These are phyloP conservation scores for Pseudofabraea citricarpa DNA, from an alignment of 2,329 filamentous ascomycete genomes.

Conservation along the genomic window DNA sequence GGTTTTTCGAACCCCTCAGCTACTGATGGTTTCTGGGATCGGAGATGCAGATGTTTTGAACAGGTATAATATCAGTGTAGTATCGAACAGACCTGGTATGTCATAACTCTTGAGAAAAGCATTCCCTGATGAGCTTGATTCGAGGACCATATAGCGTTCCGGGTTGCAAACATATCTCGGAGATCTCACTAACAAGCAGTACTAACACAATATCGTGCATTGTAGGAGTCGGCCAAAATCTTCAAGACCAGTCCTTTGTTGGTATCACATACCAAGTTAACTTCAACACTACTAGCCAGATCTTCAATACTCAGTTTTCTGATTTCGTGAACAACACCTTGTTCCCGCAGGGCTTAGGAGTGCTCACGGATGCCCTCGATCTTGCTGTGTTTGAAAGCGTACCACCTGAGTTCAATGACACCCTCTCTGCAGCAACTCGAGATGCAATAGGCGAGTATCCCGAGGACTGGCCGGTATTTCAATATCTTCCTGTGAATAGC, in stretches of 20 bases:
- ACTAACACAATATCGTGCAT: background rate
- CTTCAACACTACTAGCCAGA: background rate
- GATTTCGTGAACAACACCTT: background rate
- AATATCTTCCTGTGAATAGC: background rate
- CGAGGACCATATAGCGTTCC: too few species aligned
- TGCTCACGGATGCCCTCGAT: background rate
- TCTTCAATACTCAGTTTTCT: background rate
- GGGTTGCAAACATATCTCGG: too few species aligned
- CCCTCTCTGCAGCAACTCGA: background rate
- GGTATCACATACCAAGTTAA: conserved; percentile 7
- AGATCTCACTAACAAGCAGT: too few species aligned
- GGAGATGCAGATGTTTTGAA: conserved; percentile 31
- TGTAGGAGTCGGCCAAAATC: conserved; percentile 40
- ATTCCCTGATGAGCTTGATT: too few species aligned
- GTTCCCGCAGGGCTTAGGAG: background rate
- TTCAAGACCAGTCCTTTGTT: conserved; percentile 35
- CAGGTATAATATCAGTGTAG: conserved; percentile 37
- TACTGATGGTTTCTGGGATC: background rate
- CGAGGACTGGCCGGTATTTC: background rate
- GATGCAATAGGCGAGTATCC: background rate
- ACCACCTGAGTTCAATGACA: background rate
- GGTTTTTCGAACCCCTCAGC: conserved; percentile 32
- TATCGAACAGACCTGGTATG: conserved; percentile 41
- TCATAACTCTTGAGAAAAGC: too few species aligned
- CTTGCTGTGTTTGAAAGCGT: background rate